phyloP scores from a whole-genome alignment of 164 flowering plant genomes.

The Vitis riparia region DNA sequence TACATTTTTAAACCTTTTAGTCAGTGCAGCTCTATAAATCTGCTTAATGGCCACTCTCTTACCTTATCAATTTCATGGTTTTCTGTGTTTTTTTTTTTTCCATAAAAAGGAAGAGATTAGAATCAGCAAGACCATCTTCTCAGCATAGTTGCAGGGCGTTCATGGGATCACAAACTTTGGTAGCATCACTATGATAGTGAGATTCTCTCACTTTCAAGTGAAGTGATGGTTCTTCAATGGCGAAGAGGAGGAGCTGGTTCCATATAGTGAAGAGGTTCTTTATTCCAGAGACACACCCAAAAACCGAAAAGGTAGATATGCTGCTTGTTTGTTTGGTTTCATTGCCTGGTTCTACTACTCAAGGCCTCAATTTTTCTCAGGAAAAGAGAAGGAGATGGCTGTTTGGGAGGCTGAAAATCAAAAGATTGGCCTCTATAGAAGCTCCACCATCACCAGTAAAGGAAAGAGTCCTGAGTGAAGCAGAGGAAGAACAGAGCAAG shows the following conservation, averaged over 20 bases:
- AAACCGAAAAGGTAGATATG: conserved; percentile 52
- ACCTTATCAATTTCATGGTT: too few relatives aligned
- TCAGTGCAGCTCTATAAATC: not conserved
- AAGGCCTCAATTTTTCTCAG: conserved; percentile 10
- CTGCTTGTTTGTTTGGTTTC: not conserved
- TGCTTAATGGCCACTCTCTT: too few relatives aligned
- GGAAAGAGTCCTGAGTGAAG: conserved; percentile 28
- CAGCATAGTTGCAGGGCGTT: not conserved
- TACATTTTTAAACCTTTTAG: not conserved
- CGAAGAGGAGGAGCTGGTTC: conserved; percentile 67
- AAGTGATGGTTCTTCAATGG: conserved; percentile 49
- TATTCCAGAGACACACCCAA: conserved; percentile 36
- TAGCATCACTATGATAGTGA: not conserved
- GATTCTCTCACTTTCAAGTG: conserved; percentile 2
- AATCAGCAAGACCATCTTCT: not conserved
- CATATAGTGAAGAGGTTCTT: conserved; percentile 48
- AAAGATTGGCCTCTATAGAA: conserved; percentile 30
- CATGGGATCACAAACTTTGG: not conserved
- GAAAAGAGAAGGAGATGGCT: conserved; percentile 50
- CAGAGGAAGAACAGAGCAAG: conserved; percentile 63
- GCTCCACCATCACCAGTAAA: conserved; percentile 19
- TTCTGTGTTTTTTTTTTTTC: too few relatives aligned
- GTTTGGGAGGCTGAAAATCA: conserved; percentile 40
- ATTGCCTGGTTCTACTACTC: not conserved
- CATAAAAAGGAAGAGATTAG: too few relatives aligned